Conservation (phyloP, 345 rosid genomes). For the Pseudoturritis turrita region DNA sequence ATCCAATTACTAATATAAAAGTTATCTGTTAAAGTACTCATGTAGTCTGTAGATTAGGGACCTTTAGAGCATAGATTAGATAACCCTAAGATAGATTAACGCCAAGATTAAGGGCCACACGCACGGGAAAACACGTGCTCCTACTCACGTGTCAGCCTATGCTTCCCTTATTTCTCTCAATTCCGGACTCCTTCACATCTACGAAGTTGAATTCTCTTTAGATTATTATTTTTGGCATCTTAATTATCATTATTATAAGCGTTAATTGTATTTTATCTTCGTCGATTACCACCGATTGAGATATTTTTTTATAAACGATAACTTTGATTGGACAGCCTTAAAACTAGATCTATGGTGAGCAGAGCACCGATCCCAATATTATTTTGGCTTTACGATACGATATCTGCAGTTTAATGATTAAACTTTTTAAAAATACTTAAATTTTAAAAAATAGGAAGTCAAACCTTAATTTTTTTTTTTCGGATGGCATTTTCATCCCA, state of each 20-base stretch:
- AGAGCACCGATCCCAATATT: constrained; percentile 27
- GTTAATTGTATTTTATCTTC: neutral
- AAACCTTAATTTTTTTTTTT: constrained; percentile 17
- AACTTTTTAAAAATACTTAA: neutral
- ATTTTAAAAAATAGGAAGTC: neutral
- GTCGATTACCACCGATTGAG: neutral
- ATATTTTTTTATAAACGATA: neutral
- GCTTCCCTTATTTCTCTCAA: constrained; percentile 12
- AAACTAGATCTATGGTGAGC: constrained; percentile 13
- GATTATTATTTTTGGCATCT: neutral
- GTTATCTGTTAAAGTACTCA: neutral
- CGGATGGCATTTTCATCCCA: constrained; percentile 8
- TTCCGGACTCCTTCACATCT: constrained; percentile 18
- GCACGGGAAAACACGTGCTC: constrained; percentile 23
- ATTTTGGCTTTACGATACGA: neutral
- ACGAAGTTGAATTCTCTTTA: constrained; percentile 16
- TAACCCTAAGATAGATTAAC: constrained; percentile 23
- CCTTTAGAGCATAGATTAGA: constrained; percentile 14
- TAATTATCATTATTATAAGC: neutral
- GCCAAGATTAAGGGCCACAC: constrained; percentile 35
- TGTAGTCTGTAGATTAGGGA: constrained; percentile 4
- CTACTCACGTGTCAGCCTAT: constrained; percentile 20
- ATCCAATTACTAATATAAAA: neutral
- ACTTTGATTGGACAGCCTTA: constrained; percentile 14
- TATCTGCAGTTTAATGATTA: neutral